A percentile compares a stretch with the other conserved stretches of the same genome.
phyloP scores from a whole-genome alignment of 225 moss, liverwort and hornwort species.

The Polytrichum formosum region DNA sequence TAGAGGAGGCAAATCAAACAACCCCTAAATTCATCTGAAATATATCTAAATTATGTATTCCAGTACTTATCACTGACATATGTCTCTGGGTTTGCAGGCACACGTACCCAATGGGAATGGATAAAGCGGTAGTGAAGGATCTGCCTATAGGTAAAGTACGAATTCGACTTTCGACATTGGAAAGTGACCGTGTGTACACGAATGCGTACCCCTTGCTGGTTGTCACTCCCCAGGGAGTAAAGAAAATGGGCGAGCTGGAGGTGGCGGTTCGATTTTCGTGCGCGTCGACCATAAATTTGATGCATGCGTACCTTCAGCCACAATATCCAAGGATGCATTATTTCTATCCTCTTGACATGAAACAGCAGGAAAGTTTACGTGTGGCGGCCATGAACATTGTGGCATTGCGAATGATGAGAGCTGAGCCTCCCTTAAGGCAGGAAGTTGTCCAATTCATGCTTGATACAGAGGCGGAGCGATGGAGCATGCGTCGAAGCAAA shows the following conservation, averaged over 20 bases:
- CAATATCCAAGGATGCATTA: slow-evolving; percentile 80
- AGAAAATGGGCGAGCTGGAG: slow-evolving; percentile 96
- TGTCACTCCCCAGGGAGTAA: slow-evolving; percentile 86
- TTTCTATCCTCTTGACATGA: slow-evolving; percentile 57
- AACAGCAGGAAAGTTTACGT: slow-evolving; percentile 57
- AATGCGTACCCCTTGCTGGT: slow-evolving; percentile 82
- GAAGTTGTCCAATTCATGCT: slow-evolving; percentile 83
- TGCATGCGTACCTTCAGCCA: slow-evolving; percentile 69
- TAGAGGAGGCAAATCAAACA: too few species aligned
- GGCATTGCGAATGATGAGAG: slow-evolving; percentile 63
- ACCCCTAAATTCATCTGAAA: too few species aligned
- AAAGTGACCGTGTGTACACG: slow-evolving; percentile 89
- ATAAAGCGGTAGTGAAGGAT: slow-evolving; percentile 57
- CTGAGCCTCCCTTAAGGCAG: slow-evolving; percentile 71
- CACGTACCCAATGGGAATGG: slow-evolving; percentile 35
- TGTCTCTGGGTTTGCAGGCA: slow-evolving; percentile 42
- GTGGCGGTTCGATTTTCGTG: slow-evolving; percentile 77
- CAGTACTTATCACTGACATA: too few species aligned
- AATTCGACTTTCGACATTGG: slow-evolving; percentile 79
- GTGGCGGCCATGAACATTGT: slow-evolving; percentile 88
- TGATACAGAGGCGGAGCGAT: slow-evolving; percentile 75
- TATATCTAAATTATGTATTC: too few species aligned
- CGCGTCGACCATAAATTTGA: slow-evolving; percentile 62
- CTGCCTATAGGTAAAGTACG: slow-evolving; percentile 82
- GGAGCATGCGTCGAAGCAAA: slow-evolving; percentile 94